Evolutionary conservation across 805 yeast genomes (phyloP), one percentile per base, ranked within the genome.

Genomic region (Schizosaccharomyces osmophilus): DNA sequence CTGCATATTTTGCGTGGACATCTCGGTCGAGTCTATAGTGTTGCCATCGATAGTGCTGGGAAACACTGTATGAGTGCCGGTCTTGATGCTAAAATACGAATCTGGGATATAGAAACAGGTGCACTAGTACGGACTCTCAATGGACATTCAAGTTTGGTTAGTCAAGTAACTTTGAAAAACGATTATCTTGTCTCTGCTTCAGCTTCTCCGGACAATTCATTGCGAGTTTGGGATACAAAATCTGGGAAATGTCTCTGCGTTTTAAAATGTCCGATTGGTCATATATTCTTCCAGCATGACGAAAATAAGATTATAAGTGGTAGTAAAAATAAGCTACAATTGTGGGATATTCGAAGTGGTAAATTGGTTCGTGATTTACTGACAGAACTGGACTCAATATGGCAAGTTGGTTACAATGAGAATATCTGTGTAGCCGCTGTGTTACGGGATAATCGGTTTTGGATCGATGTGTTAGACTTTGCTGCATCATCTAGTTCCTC

Each of bases 71-170:
- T 96, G 95, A 95, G 97, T 13, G 97, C 97, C 55, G 88, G 96
- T 11, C 79, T 93, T 66, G 98, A 93, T 74, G 81, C 95, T 71
- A 84, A 95, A 17, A 95, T 93, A 60, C 78, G 97, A 65, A 88
- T 90, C 55, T 90, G 97, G 97, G 95, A 87, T 73, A 82, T 95
- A 2, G 79, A 82, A 45, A 84, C 95, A 22, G 97, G 97, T 68
- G 79, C 79, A 65, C 84, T 95, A 71, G 69, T 86, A 15, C 80
- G 82, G 59, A 79, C 83, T 2, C 84, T 88, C 70, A 75, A 74
- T 64, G 90, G 90, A 5, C 98, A 93, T 71, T 85, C 93, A 48
- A 95, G 94, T 69, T 93, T 88, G 69, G 95, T 93, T 4, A 97
- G 97, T 0, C 77, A 90, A 57, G 73, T 90, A 41, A 85, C 85